Evolutionary conservation across 2,329 filamentous ascomycete species (phyloP).

Genomic region (Fusarium tuaranense): DNA sequence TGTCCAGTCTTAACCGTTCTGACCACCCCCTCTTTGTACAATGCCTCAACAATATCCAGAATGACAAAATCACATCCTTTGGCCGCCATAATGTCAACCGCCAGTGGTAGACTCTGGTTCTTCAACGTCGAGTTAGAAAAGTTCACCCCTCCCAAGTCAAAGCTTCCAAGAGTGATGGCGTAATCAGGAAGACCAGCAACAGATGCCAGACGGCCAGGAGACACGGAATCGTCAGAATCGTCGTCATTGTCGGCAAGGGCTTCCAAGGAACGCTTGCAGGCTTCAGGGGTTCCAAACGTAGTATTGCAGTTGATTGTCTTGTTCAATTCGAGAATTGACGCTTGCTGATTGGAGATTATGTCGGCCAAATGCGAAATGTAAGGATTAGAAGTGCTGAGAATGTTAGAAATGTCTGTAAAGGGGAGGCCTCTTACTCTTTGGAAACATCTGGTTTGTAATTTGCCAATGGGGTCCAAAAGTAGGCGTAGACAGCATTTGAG

Average conservation of each 20-base stretch:
- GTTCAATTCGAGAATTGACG: background rate
- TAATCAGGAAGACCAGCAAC: constrained; percentile 23
- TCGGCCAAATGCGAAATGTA: background rate
- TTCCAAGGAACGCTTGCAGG: background rate
- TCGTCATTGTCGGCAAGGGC: background rate
- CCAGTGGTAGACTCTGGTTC: constrained; percentile 5
- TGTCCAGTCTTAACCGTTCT: constrained; percentile 12
- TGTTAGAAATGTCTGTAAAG: background rate
- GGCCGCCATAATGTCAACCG: constrained; percentile 5
- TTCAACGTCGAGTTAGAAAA: constrained; percentile 6
- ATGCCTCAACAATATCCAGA: constrained; percentile 12
- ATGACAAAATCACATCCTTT: constrained; percentile 28
- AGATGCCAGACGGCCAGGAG: constrained; percentile 7
- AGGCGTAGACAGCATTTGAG: constrained; percentile 20
- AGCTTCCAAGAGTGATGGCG: constrained; percentile 19
- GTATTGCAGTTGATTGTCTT: constrained; percentile 17
- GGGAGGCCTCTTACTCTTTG: background rate
- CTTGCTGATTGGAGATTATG: fast-evolving
- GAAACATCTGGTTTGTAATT: constrained; percentile 28
- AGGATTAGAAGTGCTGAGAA: background rate
- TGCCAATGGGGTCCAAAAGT: background rate
- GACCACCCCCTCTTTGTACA: background rate
- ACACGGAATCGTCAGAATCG: background rate
- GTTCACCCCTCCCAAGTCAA: background rate
- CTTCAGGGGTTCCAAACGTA: constrained; percentile 1